Evolutionary conservation across 108 stramenopile species (phyloP).

Genomic region (Mediolabrus comicus): DNA sequence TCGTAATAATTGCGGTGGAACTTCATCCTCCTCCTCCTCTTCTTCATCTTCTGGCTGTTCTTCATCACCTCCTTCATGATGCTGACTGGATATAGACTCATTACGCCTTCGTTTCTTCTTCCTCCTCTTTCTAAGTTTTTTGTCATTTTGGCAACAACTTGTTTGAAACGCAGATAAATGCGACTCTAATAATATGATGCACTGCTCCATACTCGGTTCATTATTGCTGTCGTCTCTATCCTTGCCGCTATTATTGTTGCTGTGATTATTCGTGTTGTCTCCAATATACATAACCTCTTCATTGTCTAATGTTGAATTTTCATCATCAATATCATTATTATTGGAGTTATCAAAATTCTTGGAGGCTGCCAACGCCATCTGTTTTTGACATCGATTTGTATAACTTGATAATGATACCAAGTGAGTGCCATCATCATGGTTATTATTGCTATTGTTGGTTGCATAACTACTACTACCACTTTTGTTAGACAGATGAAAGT

Average conservation of each 20-base stretch:
- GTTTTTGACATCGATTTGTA: not conserved
- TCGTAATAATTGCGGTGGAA: conserved; percentile 22
- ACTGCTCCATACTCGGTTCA: conserved; percentile 11
- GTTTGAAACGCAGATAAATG: not conserved
- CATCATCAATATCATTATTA: conserved; percentile 1
- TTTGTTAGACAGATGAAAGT: not conserved
- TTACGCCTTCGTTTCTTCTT: not conserved
- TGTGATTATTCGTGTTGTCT: not conserved
- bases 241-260: not conserved
- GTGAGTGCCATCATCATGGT: too few relatives aligned
- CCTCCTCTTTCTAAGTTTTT: not conserved
- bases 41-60: too few relatives aligned
- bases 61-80: too few relatives aligned
- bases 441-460: not conserved
- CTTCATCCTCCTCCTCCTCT: conserved; percentile 26
- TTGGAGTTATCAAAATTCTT: too few relatives aligned
- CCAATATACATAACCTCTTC: not conserved
- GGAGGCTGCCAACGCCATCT: not conserved
- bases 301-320: not conserved
- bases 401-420: not conserved
- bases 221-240: not conserved
- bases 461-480: not conserved
- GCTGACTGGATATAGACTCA: too few relatives aligned
- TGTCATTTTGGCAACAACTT: conserved; percentile 3
- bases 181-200: conserved; percentile 9